Evolutionary conservation across 768 basidiomycete genomes (phyloP).

Genomic region (Coprinopsis strossmayeri): DNA sequence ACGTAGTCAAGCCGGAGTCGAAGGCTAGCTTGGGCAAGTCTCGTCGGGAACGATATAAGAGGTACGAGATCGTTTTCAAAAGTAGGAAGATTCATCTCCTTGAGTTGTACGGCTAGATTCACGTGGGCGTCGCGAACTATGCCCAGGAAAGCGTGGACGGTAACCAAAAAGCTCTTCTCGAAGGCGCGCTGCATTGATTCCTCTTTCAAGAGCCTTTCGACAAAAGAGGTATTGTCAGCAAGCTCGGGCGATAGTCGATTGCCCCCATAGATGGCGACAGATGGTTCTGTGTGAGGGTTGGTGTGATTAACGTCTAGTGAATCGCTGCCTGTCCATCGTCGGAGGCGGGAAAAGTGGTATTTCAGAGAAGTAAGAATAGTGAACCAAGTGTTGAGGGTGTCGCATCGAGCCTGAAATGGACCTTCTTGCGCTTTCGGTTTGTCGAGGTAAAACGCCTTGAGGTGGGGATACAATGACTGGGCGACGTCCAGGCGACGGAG

Average conservation of each 20-base stretch:
- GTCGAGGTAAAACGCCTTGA: constrained; percentile 74
- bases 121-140: constrained; percentile 85
- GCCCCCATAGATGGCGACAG: constrained; percentile 23
- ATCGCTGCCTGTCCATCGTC: constrained; percentile 92
- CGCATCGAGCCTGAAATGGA: constrained; percentile 74
- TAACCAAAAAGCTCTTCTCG: constrained; percentile 82
- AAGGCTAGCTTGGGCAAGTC: constrained; percentile 86
- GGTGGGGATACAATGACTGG: constrained; percentile 80
- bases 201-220: constrained; percentile 91
- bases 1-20: constrained; percentile 87
- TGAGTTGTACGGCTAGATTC: constrained; percentile 66
- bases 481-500: constrained; percentile 75
- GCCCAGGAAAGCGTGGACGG: constrained; percentile 81
- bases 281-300: constrained; percentile 56
- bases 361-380: constrained; percentile 84
- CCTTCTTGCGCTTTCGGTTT: constrained; percentile 62
- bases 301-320: constrained; percentile 84
- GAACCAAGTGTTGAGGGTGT: constrained; percentile 89
- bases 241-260: constrained; percentile 32
- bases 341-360: constrained; percentile 71
- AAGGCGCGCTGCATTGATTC: constrained; percentile 94
- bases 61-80: constrained; percentile 87
- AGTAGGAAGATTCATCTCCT: constrained; percentile 85
- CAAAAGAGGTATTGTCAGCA: constrained; percentile 76
- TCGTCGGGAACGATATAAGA: constrained; percentile 93